phyloP scores from a whole-genome alignment of 2,329 filamentous ascomycete genomes.

The Eutypa lata region DNA sequence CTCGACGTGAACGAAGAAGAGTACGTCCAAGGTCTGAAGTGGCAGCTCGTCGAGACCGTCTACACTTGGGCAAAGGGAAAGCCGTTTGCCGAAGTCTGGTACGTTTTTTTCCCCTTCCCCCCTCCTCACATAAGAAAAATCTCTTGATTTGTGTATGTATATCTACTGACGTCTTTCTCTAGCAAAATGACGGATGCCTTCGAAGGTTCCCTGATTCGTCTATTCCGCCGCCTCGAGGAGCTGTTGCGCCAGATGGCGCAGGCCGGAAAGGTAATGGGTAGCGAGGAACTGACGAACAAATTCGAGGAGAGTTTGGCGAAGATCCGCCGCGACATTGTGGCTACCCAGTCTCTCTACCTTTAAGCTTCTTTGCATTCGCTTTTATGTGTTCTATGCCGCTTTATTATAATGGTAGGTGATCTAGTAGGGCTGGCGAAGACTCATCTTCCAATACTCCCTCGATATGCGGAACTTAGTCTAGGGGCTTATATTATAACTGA shows the following conservation, averaged over 20 bases:
- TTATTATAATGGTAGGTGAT: not conserved
- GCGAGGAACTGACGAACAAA: conserved; percentile 86
- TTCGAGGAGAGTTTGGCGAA: conserved; percentile 84
- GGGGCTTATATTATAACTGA: no score
- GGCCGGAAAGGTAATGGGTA: conserved; percentile 97
- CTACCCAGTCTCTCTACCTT: conserved; percentile 89
- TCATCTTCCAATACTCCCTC: no score
- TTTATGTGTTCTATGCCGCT: not conserved
- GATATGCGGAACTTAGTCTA: no score
- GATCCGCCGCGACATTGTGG: conserved; percentile 90
- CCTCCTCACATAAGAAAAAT: not conserved
- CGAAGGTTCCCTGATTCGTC: conserved; percentile 91
- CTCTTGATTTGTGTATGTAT: not conserved
- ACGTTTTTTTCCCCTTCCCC: conserved; percentile 40
- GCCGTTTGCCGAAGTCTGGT: conserved; percentile 93
- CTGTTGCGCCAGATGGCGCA: conserved; percentile 92
- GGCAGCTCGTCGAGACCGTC: conserved; percentile 95
- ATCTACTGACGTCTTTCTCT: conserved; percentile 20
- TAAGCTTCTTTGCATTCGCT: conserved; percentile 36
- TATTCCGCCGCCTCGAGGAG: conserved; percentile 94
- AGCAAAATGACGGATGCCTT: conserved; percentile 99
- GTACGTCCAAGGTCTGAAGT: conserved; percentile 86
- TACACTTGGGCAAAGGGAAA: conserved; percentile 87
- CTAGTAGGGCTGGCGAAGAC: not conserved
- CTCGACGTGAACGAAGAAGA: conserved; percentile 92